Percentiles rank a stretch among this genome's conserved stretches.
These are phyloP conservation scores for Prunella vulgaris DNA, from an alignment of 257 asterid genomes.

Conservation along the genomic window DNA sequence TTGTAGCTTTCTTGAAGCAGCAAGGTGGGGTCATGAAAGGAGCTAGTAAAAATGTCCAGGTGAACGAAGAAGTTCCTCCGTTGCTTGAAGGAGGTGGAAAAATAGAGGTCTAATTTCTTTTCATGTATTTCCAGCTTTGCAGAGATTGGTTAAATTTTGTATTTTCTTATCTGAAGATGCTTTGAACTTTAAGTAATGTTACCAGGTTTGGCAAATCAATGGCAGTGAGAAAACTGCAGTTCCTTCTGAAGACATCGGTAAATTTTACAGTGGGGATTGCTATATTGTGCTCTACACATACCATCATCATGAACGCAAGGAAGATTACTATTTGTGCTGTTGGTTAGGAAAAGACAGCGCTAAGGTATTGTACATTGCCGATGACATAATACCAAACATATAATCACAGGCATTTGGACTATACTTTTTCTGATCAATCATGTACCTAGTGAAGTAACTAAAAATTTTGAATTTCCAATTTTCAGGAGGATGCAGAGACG, in stretches of 20 bases:
- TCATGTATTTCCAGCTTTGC: slow-evolving; percentile 2
- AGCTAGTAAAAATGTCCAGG: slow-evolving; percentile 68
- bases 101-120: slow-evolving; percentile 51
- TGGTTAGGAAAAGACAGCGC: slow-evolving; percentile 96
- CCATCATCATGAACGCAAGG: slow-evolving; percentile 85
- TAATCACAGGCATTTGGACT: neutral
- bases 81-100: slow-evolving; percentile 91
- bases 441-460: neutral
- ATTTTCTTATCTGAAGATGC: slow-evolving; percentile 7
- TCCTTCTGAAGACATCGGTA: slow-evolving; percentile 74
- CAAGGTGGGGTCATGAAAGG: slow-evolving; percentile 87
- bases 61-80: slow-evolving; percentile 79
- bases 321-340: slow-evolving; percentile 78
- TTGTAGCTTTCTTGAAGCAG: slow-evolving; percentile 87
- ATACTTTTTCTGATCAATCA: neutral
- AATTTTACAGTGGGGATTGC: slow-evolving; percentile 97
- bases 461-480: slow-evolving; percentile 4
- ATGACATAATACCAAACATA: neutral
- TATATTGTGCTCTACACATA: slow-evolving; percentile 79
- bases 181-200: slow-evolving; percentile 2
- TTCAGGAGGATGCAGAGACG: slow-evolving; percentile 70
- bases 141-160: neutral
- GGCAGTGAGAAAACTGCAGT: slow-evolving; percentile 70
- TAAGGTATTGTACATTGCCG: slow-evolving; percentile 46
- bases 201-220: slow-evolving; percentile 88